Evolutionary conservation across 2,329 filamentous ascomycete species (phyloP).

Genomic region (Nothophoma quercina): DNA sequence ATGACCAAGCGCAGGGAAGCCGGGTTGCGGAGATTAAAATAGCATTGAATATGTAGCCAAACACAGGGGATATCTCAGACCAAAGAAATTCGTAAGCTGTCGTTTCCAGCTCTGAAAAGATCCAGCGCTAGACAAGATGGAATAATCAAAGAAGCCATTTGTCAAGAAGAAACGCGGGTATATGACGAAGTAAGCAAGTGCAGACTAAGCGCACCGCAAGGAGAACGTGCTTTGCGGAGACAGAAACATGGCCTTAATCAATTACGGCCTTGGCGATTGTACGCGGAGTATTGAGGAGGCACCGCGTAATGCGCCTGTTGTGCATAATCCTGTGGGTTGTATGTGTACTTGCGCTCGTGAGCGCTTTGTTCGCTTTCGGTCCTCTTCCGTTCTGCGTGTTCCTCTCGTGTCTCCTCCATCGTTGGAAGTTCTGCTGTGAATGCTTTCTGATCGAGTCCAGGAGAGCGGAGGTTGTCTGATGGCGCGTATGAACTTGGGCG

Average conservation of each 20-base stretch:
- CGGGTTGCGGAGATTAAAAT: conserved; percentile 4
- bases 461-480: conserved; percentile 46
- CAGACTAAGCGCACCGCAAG: no score
- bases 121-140: no score
- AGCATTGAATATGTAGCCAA: conserved; percentile 19
- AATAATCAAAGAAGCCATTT: no score
- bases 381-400: conserved; percentile 34
- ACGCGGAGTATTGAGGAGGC: conserved; percentile 28
- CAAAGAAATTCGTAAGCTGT: conserved; percentile 18
- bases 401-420: conserved; percentile 46
- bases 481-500: conserved; percentile 46
- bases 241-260: not conserved
- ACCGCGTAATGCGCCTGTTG: conserved; percentile 17
- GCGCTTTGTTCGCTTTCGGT: conserved; percentile 27
- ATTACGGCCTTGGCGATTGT: conserved; percentile 13
- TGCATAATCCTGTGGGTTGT: conserved; percentile 47
- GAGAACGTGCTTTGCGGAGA: no score
- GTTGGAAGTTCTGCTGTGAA: conserved; percentile 47
- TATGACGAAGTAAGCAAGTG: no score
- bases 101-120: no score
- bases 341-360: conserved; percentile 36
- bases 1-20: not conserved
- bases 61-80: conserved; percentile 9
- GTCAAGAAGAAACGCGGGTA: conserved; percentile 5
- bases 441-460: conserved; percentile 42